A percentile compares a stretch with the other conserved stretches of the same genome.
Conservation (phyloP, 805 yeast genomes). For the Candida cerambycidarum region DNA sequence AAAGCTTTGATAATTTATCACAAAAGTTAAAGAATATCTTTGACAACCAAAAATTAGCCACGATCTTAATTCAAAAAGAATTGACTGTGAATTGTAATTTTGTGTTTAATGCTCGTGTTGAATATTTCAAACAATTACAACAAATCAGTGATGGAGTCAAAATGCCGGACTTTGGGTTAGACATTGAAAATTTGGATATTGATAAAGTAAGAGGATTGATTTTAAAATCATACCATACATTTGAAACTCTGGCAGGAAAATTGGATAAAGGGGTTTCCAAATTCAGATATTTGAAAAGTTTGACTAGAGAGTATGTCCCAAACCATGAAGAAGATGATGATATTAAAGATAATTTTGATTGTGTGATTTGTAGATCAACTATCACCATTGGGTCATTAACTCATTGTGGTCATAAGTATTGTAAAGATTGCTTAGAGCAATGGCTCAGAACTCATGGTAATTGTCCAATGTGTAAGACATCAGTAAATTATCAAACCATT, state of each 20-base stretch:
- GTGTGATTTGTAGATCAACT: slow-evolving; percentile 75
- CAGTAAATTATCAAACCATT: slow-evolving; percentile 49
- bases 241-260: slow-evolving; percentile 2
- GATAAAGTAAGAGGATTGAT: slow-evolving; percentile 4
- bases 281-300: slow-evolving; percentile 29
- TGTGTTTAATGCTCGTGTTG: slow-evolving; percentile 76
- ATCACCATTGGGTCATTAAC: slow-evolving; percentile 79
- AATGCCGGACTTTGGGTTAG: slow-evolving; percentile 22
- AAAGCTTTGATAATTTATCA: slow-evolving; percentile 21
- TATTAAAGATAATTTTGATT: slow-evolving; percentile 43
- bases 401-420: slow-evolving; percentile 89
- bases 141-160: slow-evolving; percentile 80
- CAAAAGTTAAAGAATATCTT: slow-evolving; percentile 28
- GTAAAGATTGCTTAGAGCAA: slow-evolving; percentile 71
- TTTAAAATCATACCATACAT: not conserved
- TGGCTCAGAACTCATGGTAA: slow-evolving; percentile 55
- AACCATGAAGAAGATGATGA: not conserved
- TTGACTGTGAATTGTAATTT: slow-evolving; percentile 53
- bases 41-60: slow-evolving; percentile 44
- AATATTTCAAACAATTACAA: slow-evolving; percentile 82
- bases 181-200: slow-evolving; percentile 18
- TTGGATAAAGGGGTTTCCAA: slow-evolving; percentile 36
- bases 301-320: slow-evolving; percentile 4
- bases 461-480: slow-evolving; percentile 83
- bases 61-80: slow-evolving; percentile 45